Evolutionary conservation across 805 yeast species (phyloP).

Genomic region (Lachancea lanzarotensis): DNA sequence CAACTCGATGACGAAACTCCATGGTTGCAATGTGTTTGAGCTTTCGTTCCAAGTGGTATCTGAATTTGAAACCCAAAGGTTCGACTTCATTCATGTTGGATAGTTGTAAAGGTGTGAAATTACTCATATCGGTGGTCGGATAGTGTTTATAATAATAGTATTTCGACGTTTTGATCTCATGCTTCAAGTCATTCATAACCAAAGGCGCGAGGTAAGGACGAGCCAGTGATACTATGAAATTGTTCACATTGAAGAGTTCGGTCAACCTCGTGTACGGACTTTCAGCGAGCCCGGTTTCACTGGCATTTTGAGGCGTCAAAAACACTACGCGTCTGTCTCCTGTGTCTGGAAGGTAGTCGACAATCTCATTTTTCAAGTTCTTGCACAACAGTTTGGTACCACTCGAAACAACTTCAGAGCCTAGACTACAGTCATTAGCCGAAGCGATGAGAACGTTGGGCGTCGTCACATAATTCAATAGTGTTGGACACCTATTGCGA

Average conservation of each 20-base stretch:
- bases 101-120: conserved; percentile 21
- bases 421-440: conserved; percentile 82
- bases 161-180: conserved; percentile 42
- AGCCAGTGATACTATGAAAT: conserved; percentile 84
- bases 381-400: conserved; percentile 52
- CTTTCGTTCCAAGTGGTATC: conserved; percentile 34
- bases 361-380: conserved; percentile 56
- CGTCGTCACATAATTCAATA: conserved; percentile 83
- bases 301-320: conserved; percentile 42
- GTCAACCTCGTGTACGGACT: conserved; percentile 84
- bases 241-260: conserved; percentile 91
- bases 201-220: conserved; percentile 92
- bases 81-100: conserved; percentile 31
- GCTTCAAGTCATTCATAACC: conserved; percentile 74
- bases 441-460: conserved; percentile 89
- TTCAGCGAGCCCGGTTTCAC: conserved; percentile 36
- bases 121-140: conserved; percentile 31
- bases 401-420: conserved; percentile 58
- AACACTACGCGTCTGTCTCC: conserved; percentile 20
- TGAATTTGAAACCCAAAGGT: conserved; percentile 32
- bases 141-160: conserved; percentile 34
- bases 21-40: conserved; percentile 54
- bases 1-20: conserved; percentile 80
- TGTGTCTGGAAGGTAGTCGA: conserved; percentile 40
- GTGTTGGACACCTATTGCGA: conserved; percentile 52